Percentiles rank a stretch among this genome's conserved stretches.
These are phyloP conservation scores for Sugiyamaella floridensis DNA, from an alignment of 805 yeast species.

Conservation along the genomic window DNA sequence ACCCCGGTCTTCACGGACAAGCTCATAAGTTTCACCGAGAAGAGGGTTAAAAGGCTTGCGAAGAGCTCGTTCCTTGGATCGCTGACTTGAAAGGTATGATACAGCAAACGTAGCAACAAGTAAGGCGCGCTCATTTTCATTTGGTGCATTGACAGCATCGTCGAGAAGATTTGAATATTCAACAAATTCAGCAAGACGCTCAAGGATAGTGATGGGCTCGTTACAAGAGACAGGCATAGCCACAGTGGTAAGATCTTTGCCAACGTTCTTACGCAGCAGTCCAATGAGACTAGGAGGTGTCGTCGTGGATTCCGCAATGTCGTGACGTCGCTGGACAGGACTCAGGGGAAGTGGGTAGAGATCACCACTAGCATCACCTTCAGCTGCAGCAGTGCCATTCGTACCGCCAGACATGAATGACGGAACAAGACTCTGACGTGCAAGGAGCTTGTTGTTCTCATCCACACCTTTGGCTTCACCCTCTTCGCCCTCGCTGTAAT, in stretches of 20 bases:
- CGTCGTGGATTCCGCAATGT: conserved; percentile 46
- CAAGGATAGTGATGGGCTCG: conserved; percentile 82
- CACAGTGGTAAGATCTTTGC: conserved; percentile 71
- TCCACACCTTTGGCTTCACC: conserved; percentile 14
- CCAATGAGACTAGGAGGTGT: conserved; percentile 79
- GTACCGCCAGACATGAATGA: not conserved
- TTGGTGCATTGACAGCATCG: conserved; percentile 46
- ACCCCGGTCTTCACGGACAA: conserved; percentile 77
- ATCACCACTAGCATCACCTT: conserved; percentile 15
- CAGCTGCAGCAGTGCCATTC: not conserved
- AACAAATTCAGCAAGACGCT: conserved; percentile 68
- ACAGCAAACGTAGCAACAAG: conserved; percentile 78
- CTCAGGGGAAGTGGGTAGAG: conserved; percentile 62
- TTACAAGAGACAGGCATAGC: conserved; percentile 93
- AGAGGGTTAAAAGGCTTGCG: conserved; percentile 95
- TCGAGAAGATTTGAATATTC: conserved; percentile 69
- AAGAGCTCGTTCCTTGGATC: conserved; percentile 66
- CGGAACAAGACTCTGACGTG: not conserved
- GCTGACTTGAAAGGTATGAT: conserved; percentile 58
- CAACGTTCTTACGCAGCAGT: conserved; percentile 81
- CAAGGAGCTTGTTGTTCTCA: not conserved
- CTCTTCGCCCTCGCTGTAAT: conserved; percentile 15
- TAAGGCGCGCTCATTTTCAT: conserved; percentile 52
- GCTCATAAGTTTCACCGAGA: conserved; percentile 87
- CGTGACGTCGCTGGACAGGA: conserved; percentile 47